Evolutionary conservation across 2,329 filamentous ascomycete species (phyloP).

Genomic region (Elsinoe necatrix): DNA sequence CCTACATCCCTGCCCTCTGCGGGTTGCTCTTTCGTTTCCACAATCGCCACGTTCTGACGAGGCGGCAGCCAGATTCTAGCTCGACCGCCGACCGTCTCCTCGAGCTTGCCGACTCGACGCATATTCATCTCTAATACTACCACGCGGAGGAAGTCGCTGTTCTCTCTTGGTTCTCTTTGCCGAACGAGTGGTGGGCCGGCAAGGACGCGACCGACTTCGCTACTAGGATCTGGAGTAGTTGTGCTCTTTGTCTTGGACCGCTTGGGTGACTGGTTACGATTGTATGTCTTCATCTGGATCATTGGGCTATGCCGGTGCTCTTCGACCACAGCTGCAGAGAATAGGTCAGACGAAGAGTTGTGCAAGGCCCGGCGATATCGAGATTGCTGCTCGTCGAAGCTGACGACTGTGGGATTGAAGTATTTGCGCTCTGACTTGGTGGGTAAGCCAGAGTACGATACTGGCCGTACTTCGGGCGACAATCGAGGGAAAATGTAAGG

Average conservation of each 20-base stretch:
- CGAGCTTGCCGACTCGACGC: constrained; percentile 54
- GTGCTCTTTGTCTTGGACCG: constrained; percentile 16
- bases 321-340: neutral
- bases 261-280: constrained; percentile 25
- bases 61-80: constrained; percentile 55
- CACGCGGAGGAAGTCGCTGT: constrained; percentile 54
- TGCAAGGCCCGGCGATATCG: constrained; percentile 31
- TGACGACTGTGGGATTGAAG: constrained; percentile 45
- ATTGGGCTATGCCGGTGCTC: constrained; percentile 40
- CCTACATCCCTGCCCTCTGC: constrained; percentile 2
- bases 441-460: constrained; percentile 44
- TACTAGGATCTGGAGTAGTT: constrained; percentile 24
- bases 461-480: constrained; percentile 53
- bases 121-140: constrained; percentile 62
- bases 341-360: constrained; percentile 22
- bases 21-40: constrained; percentile 19
- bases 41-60: constrained; percentile 31
- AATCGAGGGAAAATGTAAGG: constrained; percentile 49
- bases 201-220: constrained; percentile 36
- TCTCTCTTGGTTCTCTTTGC: constrained; percentile 55
- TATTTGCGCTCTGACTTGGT: constrained; percentile 52
- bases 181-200: constrained; percentile 33
- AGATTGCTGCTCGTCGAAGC: constrained; percentile 32
- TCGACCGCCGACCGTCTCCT: constrained; percentile 45
- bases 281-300: constrained; percentile 57